These are phyloP conservation scores for Fraxinus velutina DNA, from an alignment of 305 asterid genomes.

Conservation along the genomic window DNA sequence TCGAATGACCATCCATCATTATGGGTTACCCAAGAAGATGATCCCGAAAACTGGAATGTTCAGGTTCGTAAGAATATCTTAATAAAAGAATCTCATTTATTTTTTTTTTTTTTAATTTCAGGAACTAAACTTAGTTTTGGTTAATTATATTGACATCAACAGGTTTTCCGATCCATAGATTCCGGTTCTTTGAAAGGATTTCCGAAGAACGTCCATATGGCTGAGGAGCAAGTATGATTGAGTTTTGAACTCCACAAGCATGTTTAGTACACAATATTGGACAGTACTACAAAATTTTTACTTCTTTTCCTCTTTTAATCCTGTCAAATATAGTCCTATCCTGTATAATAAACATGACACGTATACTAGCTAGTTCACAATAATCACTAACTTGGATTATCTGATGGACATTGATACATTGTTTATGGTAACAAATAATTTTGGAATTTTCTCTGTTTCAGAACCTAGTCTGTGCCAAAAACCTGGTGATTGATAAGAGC, in stretches of 20 bases:
- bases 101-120: neutral
- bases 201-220: slow-evolving; percentile 52
- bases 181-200: slow-evolving; percentile 93
- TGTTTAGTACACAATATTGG: neutral
- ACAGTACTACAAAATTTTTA: neutral
- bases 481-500: slow-evolving; percentile 81
- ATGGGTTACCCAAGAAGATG: slow-evolving; percentile 56
- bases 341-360: neutral
- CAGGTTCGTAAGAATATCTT: slow-evolving; percentile 50
- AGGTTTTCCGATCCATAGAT: slow-evolving; percentile 91
- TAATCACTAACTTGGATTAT: neutral
- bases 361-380: slow-evolving; percentile 6
- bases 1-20: slow-evolving; percentile 61
- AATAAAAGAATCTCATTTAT: neutral
- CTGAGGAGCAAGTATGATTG: slow-evolving; percentile 54
- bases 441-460: slow-evolving; percentile 33
- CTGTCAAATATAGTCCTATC: neutral
- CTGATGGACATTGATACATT: neutral
- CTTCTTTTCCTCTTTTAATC: neutral
- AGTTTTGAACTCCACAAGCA: neutral
- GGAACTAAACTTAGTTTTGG: slow-evolving; percentile 11
- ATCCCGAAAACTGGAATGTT: slow-evolving; percentile 85
- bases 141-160: slow-evolving; percentile 18
- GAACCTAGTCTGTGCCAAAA: slow-evolving; percentile 80
- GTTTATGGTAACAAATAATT: neutral